These are phyloP conservation scores for Silene noctiflora DNA, from an alignment of 179 eudicot species.

Conservation along the genomic window DNA sequence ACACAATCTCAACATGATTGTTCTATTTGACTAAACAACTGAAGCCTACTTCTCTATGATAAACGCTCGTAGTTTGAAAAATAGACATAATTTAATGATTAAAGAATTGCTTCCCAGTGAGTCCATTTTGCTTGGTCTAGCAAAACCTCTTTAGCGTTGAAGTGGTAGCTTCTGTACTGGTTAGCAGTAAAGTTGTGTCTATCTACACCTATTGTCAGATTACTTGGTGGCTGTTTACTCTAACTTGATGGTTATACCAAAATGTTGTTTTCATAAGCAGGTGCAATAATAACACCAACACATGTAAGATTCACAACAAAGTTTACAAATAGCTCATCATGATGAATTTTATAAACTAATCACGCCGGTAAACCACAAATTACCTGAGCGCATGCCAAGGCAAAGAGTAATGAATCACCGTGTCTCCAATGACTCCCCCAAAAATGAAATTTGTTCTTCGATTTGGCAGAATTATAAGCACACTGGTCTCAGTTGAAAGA, in stretches of 20 bases:
- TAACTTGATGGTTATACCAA: neutral
- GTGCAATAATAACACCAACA: neutral
- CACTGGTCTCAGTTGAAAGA: constrained; percentile 48
- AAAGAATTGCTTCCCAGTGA: neutral
- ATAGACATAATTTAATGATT: neutral
- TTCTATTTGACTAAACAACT: neutral
- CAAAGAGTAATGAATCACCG: constrained; percentile 91
- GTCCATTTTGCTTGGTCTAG: neutral
- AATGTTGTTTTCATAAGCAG: neutral
- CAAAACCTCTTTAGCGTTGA: neutral
- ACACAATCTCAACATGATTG: neutral
- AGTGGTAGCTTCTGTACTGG: neutral
- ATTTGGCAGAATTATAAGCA: constrained; percentile 94
- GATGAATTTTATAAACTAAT: neutral
- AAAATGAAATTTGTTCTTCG: constrained; percentile 86
- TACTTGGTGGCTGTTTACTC: neutral
- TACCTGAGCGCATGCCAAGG: constrained; percentile 95
- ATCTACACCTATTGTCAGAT: neutral
- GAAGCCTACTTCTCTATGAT: neutral
- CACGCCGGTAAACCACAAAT: constrained; percentile 12
- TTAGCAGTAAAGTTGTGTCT: neutral
- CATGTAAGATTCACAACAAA: neutral
- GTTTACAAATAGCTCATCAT: neutral
- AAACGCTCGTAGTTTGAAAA: neutral
- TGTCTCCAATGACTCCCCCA: constrained; percentile 98